Evolutionary conservation across 139 green algal species (phyloP).

Genomic region (Dunaliella primolecta): DNA sequence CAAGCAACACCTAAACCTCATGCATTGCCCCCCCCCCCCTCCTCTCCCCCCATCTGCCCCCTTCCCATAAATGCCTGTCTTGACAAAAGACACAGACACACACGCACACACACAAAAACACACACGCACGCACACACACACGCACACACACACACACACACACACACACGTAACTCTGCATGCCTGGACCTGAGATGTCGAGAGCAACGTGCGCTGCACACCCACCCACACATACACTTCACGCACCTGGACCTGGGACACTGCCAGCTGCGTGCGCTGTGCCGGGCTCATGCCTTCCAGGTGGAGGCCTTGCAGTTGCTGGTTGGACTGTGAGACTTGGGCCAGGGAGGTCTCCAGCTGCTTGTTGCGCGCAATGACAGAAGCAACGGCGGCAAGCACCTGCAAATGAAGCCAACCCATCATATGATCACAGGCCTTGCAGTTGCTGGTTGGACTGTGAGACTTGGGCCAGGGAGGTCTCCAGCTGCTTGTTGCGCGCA

Average conservation of each 20-base stretch:
- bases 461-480: not conserved
- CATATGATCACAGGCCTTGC: not conserved
- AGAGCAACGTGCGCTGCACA: too few species aligned
- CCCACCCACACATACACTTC: not conserved
- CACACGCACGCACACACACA: not conserved
- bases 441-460: not conserved
- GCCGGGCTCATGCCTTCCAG: not conserved
- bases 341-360: not conserved
- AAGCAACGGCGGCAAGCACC: not conserved
- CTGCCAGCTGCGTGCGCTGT: not conserved
- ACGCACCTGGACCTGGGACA: not conserved
- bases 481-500: not conserved
- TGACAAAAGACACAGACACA: not conserved
- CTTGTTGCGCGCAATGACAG: slow-evolving; percentile 5
- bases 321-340: not conserved
- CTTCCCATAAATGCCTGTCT: too few species aligned
- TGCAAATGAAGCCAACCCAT: not conserved
- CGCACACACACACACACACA: not conserved
- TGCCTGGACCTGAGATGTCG: too few species aligned
- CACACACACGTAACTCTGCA: not conserved
- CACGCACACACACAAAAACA: not conserved
- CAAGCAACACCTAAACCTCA: too few species aligned
- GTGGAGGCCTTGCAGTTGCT: not conserved
- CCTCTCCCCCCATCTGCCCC: too few species aligned
- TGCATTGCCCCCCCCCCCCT: too few species aligned